Base-by-base conservation (phyloP, 306 rosid genomes). In the Quercus gilva region DNA sequence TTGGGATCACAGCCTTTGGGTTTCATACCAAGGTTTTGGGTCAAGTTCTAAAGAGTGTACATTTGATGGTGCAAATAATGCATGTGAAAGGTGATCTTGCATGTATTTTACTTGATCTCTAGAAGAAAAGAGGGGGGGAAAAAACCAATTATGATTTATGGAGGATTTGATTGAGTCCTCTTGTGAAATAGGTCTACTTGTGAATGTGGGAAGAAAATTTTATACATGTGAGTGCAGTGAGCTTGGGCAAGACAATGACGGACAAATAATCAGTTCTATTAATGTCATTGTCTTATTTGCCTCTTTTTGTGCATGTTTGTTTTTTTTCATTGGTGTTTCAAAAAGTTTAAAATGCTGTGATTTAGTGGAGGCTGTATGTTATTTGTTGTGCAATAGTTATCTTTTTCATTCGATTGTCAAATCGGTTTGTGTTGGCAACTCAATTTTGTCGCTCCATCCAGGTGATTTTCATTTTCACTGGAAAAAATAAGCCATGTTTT, bases 21-120 rank as follows among this genome's bases (percentile, higher is more conserved):
- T 58, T 53, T 52, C 52, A 45, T 79, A 74, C 81, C 21, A 76
- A 82, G 93, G 82, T 86, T 81, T 90, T 88, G 81, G 51, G 83
- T 85, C 79, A 77, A 83, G 86, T 49, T 82, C 71, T 81, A 82
- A 78, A 84, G 81, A 80, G 71, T 58, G 83, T 86, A 90, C 76
- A 88, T 84, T 77, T 77, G 80, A 77, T 71, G 80, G 70, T 85
- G 88, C 90, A 84, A 89, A 93, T 87, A 91, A 88, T 82, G 87
- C 83, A 74, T 87, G 84, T 78, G 82, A 81, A 2, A 86, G 75
- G 82, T 85, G 78, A 65, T 83, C 76, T 83, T 80, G 77, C 79
- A 78, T 89, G 69, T 82, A 84, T 71, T 92, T 85, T 70, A 31
- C 75, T 41, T 74, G 84, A 76, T 75, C 75, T 87, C 85, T 87